These are phyloP conservation scores for Scedosporium minutisporum DNA, from an alignment of 2,329 filamentous ascomycete species.

Conservation along the genomic window DNA sequence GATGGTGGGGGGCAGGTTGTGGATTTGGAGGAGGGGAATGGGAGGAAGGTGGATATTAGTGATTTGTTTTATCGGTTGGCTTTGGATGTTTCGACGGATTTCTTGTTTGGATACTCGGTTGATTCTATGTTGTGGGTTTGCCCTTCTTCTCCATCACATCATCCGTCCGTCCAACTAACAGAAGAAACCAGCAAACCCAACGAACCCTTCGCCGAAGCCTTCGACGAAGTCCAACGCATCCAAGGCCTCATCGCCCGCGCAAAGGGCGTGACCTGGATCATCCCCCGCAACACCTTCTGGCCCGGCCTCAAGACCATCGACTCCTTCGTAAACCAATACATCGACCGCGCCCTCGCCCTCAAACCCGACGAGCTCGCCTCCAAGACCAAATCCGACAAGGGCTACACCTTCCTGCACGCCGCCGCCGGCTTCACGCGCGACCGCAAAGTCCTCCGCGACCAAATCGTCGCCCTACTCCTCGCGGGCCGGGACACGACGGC, in stretches of 20 bases:
- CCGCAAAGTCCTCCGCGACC: slow-evolving; percentile 65
- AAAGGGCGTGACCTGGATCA: slow-evolving; percentile 50
- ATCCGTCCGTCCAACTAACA: background rate
- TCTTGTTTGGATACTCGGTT: slow-evolving; percentile 35
- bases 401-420: slow-evolving; percentile 80
- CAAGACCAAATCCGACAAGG: slow-evolving; percentile 58
- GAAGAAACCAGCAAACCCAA: slow-evolving; percentile 33
- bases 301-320: slow-evolving; percentile 59
- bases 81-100: slow-evolving; percentile 78
- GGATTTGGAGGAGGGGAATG: slow-evolving; percentile 50
- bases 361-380: slow-evolving; percentile 61
- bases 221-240: slow-evolving; percentile 66
- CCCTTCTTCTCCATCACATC: background rate
- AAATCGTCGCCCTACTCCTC: slow-evolving; percentile 72
- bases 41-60: slow-evolving; percentile 53
- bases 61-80: slow-evolving; percentile 79
- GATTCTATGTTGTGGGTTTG: slow-evolving; percentile 8
- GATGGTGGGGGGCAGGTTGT: slow-evolving; percentile 52
- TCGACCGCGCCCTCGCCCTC: slow-evolving; percentile 62
- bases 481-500: slow-evolving; percentile 86
- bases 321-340: slow-evolving; percentile 66
- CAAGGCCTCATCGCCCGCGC: slow-evolving; percentile 59
- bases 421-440: slow-evolving; percentile 72
- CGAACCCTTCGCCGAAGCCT: slow-evolving; percentile 68
- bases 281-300: slow-evolving; percentile 59